Base-by-base conservation (phyloP, 2,329 filamentous ascomycete species). In the Claviceps purpurea region DNA sequence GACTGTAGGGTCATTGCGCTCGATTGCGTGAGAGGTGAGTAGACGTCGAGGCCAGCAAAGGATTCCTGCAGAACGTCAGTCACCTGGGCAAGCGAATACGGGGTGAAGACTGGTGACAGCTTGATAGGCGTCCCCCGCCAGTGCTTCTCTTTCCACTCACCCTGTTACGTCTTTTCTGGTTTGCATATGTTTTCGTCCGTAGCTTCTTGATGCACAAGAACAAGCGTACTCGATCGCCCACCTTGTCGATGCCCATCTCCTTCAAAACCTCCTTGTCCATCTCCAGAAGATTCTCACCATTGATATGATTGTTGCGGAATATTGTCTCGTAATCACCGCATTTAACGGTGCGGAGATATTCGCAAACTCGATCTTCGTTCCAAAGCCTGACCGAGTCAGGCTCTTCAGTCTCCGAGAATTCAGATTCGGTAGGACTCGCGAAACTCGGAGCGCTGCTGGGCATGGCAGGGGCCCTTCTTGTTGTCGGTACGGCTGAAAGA, bases 171-270 rank as follows among this genome's bases (percentile, higher is more conserved):
- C 89, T 89, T 69, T 86, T 88, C 60, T 84, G 81, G 61, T 85
- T 87, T 54, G 84, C 80, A 59, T 85, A 85, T 5, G 85, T 80
- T 66, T 82, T 87, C 52, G 84, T 89, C 57, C 87, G 76, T 52
- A 93, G 73, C 66, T 89, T 87, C 71, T 91, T 91, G 64, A 91
- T 89, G 58, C 84, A 84, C 56, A 90, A 77, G 62, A 89, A 90
- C 55, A 98, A 84, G 56, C 91, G 87, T 39, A 98, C 91, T 51
- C 93, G 84, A 68, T 98, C 93, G 57, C 93, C 93, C 58, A 98
- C 87, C 70, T 97, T 98, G 60, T 95, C 94, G 60, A 98, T 91
- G 44, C 93, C 93, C 81, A 98, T 95, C 68, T 98, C 93, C 68
- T 95, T 94, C 57, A 98, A 76, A 42, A 95, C 89, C 52, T 89